Evolutionary conservation across 2,329 filamentous ascomycete species (phyloP), one percentile per base, ranked within the genome.

Genomic region (Xylariales sp.): DNA sequence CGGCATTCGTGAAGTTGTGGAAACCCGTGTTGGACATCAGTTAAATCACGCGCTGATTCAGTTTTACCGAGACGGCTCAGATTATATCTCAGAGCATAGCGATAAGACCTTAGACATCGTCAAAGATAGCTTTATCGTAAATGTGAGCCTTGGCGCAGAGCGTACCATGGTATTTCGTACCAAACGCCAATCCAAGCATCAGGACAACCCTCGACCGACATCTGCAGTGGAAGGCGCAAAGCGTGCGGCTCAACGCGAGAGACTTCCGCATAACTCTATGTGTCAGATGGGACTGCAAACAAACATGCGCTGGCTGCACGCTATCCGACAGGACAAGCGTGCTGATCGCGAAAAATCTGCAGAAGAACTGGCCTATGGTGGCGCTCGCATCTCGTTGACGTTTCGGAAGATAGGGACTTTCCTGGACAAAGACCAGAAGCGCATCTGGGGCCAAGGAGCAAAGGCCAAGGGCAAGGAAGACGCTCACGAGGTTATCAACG

Each of bases 91-190:
- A 11, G 93, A 98, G 57, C 93, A 98, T 56, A 94, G 88, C 27
- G 93, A 98, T 59, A 98, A 98, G 65, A 95, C 91, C 0, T 70
- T 98, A 17, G 93, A 98, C 57, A 93, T 98, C 40, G 81, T 80
- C 11, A 78, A 76, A 18, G 81, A 74, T 5, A 93, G 86, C 17
- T 90, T 74, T 42, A 95, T 98, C 48, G 88, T 90, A 47, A 98
- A 97, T 55, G 80, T 95, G 34, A 95, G 88, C 48, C 74, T 97
- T n/a, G 93, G 93, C 2, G 90, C 91, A 1, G 83, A 94, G 62
- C 75, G 93, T 37, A 90, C 81, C 3, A 96, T 97, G 90, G 75
- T 86, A 0, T 76, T 98, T 24, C 81, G 93, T 36, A 91, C 85
- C 10, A 95, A 95, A 65, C 84, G 85, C 44, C 57, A 55, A 28